Evolutionary conservation across 371 early-diverging fungal species (phyloP), one percentile per base, ranked within the genome.

Genomic region (Haplosporangium sp.): DNA sequence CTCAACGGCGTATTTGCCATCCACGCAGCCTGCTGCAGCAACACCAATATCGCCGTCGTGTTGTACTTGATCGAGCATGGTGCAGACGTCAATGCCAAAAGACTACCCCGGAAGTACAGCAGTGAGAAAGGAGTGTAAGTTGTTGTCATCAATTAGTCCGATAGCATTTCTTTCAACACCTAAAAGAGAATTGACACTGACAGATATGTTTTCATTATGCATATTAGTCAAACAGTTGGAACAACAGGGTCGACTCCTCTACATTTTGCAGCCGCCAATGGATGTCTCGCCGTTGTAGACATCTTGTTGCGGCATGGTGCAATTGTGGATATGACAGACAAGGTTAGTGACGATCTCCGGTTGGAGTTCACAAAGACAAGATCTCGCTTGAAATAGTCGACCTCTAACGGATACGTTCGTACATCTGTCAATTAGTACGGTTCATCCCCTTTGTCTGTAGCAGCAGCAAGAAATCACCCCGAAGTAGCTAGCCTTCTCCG

Each of bases 221-320:
- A 23, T 21, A 41, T 42, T 40, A 76, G 76, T 29, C 69, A 75
- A 50, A 59, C 80, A 2, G 80, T 81, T 46, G 86, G 86, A 4
- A 86, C 87, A 20, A 88, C 82, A 59, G 92, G 92, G 10, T 90
- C 90, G 18, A 92, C 93, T 3, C 90, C 93, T 13, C 67, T 93
- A 21, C 93, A 93, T 69, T 90, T 90, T 82, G 93, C 93, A 5
- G 89, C 90, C 57, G 93, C 93, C 12, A 91, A 91, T 64, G 89
- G 90, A 14, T 89, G 87, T 66, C 64, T 82, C 3, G 82, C 83
- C 42, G 86, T 89, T 37, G 88, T 89, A 0, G 89, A 89, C 55
- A 74, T 87, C 16, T 81, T 93, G 51, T 75, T 93, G 53, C 79
- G 85, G 40, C 85, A 89, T 59, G 89, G 89, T 41, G 93, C 93